These are phyloP conservation scores for Penicillium glabrum DNA, from an alignment of 2,329 filamentous ascomycete species.

Conservation along the genomic window DNA sequence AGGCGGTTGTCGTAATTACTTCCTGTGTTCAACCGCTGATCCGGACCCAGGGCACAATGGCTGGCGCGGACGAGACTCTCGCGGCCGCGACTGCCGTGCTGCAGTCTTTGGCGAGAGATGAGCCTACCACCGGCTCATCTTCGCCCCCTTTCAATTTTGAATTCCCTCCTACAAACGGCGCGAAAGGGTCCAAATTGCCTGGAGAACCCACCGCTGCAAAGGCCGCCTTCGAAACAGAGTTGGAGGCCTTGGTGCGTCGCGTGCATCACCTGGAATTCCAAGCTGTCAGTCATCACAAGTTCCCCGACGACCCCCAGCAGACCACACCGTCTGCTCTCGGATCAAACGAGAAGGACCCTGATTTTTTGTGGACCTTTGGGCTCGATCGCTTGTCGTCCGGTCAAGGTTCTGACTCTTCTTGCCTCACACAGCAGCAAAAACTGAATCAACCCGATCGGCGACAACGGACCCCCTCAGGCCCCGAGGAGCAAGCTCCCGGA, in stretches of 20 bases:
- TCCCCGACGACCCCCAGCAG: conserved; percentile 83
- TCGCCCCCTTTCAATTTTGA: conserved; percentile 38
- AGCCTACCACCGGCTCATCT: conserved; percentile 32
- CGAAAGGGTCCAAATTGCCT: conserved; percentile 66
- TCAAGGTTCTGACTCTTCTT: conserved; percentile 37
- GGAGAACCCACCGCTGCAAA: conserved; percentile 76
- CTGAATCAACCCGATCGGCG: conserved; percentile 37
- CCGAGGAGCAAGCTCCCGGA: conserved; percentile 28
- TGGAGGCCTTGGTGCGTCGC: conserved; percentile 73
- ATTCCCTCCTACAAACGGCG: conserved; percentile 48
- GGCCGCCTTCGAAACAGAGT: conserved; percentile 75
- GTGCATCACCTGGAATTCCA: conserved; percentile 81
- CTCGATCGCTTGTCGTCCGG: conserved; percentile 33
- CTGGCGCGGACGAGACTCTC: conserved; percentile 49
- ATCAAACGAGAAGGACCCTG: conserved; percentile 49
- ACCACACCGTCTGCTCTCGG: conserved; percentile 58
- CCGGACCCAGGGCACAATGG: conserved; percentile 42
- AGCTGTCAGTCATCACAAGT: conserved; percentile 54
- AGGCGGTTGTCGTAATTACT: background rate
- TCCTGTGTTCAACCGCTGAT: conserved; percentile 18
- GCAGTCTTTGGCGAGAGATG: conserved; percentile 46
- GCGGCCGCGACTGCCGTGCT: conserved; percentile 48
- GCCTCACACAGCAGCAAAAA: conserved; percentile 38
- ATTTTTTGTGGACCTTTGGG: conserved; percentile 35
- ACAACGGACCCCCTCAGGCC: conserved; percentile 34